These are phyloP conservation scores for Arthrobotrys iridis DNA, from an alignment of 2,329 filamentous ascomycete genomes.

Conservation along the genomic window DNA sequence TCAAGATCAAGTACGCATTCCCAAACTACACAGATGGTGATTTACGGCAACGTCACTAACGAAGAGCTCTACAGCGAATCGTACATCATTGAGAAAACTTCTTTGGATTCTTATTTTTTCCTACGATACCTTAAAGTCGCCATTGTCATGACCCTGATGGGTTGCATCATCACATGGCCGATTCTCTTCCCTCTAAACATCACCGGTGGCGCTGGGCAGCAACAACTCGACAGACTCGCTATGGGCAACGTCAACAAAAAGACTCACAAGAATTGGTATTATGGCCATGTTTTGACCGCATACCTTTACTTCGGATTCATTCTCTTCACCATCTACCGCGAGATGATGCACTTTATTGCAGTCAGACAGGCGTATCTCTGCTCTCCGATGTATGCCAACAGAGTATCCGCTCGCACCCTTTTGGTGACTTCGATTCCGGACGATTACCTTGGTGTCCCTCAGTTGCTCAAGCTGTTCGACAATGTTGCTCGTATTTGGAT, in stretches of 20 bases:
- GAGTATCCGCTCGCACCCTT: slow-evolving; percentile 88
- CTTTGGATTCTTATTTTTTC: slow-evolving; percentile 90
- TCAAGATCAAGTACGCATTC: slow-evolving; percentile 48
- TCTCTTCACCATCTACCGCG: slow-evolving; percentile 85
- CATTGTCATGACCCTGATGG: slow-evolving; percentile 81
- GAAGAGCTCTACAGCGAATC: slow-evolving; percentile 70
- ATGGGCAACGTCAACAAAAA: slow-evolving; percentile 76
- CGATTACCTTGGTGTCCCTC: slow-evolving; percentile 79
- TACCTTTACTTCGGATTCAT: slow-evolving; percentile 90
- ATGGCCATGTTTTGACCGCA: slow-evolving; percentile 80
- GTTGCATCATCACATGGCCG: slow-evolving; percentile 85
- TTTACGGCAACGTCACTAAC: neutral
- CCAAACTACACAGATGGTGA: slow-evolving; percentile 53
- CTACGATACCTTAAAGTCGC: slow-evolving; percentile 85
- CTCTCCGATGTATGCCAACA: slow-evolving; percentile 82
- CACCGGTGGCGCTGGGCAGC: slow-evolving; percentile 74
- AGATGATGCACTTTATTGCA: slow-evolving; percentile 91
- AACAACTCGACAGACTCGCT: slow-evolving; percentile 79
- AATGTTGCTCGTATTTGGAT: slow-evolving; percentile 87
- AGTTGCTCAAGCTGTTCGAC: slow-evolving; percentile 80
- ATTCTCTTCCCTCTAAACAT: slow-evolving; percentile 88
- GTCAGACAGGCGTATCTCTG: slow-evolving; percentile 90
- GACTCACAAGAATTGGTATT: slow-evolving; percentile 74
- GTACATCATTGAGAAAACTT: slow-evolving; percentile 87
- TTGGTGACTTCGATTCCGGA: slow-evolving; percentile 86